Evolutionary conservation across 2,329 filamentous ascomycete genomes (phyloP).

Genomic region (Talaromyces sp.): DNA sequence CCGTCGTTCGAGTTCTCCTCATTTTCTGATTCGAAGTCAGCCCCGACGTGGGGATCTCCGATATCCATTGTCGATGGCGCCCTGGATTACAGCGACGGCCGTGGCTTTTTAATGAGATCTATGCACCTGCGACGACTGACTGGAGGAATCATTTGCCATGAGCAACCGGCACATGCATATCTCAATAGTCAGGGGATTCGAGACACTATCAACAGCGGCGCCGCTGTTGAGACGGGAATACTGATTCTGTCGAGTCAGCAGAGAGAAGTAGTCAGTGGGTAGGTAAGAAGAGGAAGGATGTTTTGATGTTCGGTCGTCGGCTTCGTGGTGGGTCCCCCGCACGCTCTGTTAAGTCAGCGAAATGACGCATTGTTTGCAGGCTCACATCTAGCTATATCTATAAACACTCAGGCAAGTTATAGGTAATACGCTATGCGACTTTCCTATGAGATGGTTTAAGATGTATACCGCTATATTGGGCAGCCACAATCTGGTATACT

Average conservation of each 20-base stretch:
- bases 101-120: background rate
- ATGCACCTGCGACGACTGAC: conserved; percentile 3
- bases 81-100: background rate
- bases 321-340: conserved; percentile 5
- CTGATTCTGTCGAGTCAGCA: background rate
- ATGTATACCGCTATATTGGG: background rate
- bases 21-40: conserved; percentile 13
- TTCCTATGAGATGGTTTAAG: background rate
- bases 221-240: background rate
- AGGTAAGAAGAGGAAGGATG: background rate
- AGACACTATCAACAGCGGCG: background rate
- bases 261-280: background rate
- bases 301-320: background rate
- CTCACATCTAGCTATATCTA: too few species aligned
- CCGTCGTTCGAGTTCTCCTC: conserved; percentile 8
- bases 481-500: background rate
- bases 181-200: background rate
- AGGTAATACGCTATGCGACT: too few species aligned
- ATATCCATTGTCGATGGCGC: conserved; percentile 10
- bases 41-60: conserved; percentile 27
- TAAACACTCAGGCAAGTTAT: too few species aligned
- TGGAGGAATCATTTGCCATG: conserved; percentile 9
- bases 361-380: background rate
- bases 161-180: background rate
- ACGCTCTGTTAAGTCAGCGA: background rate